These are phyloP conservation scores for Calocybe indica DNA, from an alignment of 768 basidiomycete genomes.

Conservation along the genomic window DNA sequence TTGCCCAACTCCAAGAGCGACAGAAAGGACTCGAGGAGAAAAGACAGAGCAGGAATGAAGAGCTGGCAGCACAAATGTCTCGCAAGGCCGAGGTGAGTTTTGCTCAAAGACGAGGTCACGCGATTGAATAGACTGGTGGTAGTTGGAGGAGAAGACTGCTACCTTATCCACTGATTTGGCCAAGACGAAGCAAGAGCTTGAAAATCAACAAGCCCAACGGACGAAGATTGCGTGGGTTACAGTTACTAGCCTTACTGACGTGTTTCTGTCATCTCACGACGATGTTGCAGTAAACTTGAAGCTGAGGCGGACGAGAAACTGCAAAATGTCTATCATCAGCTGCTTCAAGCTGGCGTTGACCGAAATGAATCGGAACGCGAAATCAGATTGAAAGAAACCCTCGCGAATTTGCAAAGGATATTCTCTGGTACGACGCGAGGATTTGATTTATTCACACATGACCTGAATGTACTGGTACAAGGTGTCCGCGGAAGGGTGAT, in stretches of 20 bases:
- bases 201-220: constrained; percentile 81
- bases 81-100: constrained; percentile 54
- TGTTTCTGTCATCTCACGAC: background rate
- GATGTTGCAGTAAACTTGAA: constrained; percentile 67
- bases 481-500: constrained; percentile 91
- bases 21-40: constrained; percentile 59
- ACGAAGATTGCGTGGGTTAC: constrained; percentile 64
- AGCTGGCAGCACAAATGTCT: constrained; percentile 38
- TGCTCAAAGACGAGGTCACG: background rate
- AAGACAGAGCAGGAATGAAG: constrained; percentile 49
- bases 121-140: background rate
- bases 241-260: constrained; percentile 15
- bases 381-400: constrained; percentile 75
- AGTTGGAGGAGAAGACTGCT: constrained; percentile 60
- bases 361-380: constrained; percentile 84
- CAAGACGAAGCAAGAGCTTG: constrained; percentile 67
- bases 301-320: constrained; percentile 91
- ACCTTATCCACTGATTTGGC: constrained; percentile 56
- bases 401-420: constrained; percentile 77
- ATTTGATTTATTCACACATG: background rate
- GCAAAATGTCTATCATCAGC: constrained; percentile 70
- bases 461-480: constrained; percentile 17
- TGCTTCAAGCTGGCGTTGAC: constrained; percentile 88
- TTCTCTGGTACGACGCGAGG: constrained; percentile 62
- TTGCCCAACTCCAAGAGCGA: constrained; percentile 63